Evolutionary conservation across 2,329 filamentous ascomycete species (phyloP), one percentile per base, ranked within the genome.

Genomic region (Fusarium odoratissimum): DNA sequence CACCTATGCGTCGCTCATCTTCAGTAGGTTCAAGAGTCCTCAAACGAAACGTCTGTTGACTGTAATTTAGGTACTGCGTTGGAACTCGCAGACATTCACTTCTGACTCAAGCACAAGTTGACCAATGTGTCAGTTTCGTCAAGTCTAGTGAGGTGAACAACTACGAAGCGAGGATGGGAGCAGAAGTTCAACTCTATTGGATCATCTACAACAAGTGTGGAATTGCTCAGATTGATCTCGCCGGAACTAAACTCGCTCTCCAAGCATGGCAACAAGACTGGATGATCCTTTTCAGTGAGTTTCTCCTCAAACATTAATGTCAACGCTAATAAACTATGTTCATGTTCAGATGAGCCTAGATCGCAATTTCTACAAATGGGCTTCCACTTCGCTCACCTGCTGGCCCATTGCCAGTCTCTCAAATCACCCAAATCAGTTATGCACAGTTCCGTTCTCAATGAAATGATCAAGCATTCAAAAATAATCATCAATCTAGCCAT

Each of bases 341-440:
- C n/a, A n/a, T n/a, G n/a, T n/a, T n/a, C n/a, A 78, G 78, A 76
- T 10, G 60, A 78, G 44, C 75, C 77, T 5, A 73, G 78, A 3
- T 78, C 78, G 13, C 78, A 79, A 17, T 79, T 79, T 38, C 69
- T 79, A 0, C 77, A 79, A 41, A 77, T 79, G 72, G 77, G 78
- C 3, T 77, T 77, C 30, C 69, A 79, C 46, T 79, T 79, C 38
- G 76, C 77, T 9, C 69, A 78, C 16, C 72, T 79, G 1, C 49
- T 79, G 4, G 70, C 72, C 0, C 65, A 76, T 31, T 73, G 70
- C 11, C 77, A 77, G n/a, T 73, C 72, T 3, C 56, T 78, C 4
- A 77, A 73, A 33, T 65, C 71, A 3, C 64, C 69, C 1, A 62
- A 67, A 25, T 66, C 66, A 4, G 48, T 64, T 0, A 74, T 75